Evolutionary conservation across 495 filamentous ascomycete species (phyloP).

Genomic region (Daldinia bambusicola): DNA sequence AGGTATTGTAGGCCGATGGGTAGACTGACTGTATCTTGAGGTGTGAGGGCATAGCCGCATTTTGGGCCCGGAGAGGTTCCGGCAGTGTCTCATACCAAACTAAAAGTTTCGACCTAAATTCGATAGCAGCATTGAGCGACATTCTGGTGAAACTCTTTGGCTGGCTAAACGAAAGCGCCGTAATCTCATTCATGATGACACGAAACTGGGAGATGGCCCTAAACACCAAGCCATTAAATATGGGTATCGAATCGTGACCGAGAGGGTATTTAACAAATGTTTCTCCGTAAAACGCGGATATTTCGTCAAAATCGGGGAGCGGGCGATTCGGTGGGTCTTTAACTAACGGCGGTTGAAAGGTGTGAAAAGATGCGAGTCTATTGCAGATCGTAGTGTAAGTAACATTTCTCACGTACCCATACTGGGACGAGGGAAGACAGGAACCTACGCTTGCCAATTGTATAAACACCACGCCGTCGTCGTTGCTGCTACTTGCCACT

Average conservation of each 20-base stretch:
- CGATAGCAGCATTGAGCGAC: constrained; percentile 36
- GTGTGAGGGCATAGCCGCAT: constrained; percentile 50
- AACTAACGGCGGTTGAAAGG: constrained; percentile 44
- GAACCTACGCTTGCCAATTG: constrained; percentile 51
- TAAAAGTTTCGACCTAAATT: constrained; percentile 41
- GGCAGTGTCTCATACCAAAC: constrained; percentile 48
- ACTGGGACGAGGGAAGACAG: not conserved
- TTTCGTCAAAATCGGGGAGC: constrained; percentile 44
- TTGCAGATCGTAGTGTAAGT: not conserved
- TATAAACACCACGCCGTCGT: constrained; percentile 54
- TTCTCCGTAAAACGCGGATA: constrained; percentile 50
- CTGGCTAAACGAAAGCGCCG: constrained; percentile 19
- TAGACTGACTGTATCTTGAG: constrained; percentile 45
- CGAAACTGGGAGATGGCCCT: constrained; percentile 51
- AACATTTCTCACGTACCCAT: not conserved
- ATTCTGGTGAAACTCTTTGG: constrained; percentile 26
- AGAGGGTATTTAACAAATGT: constrained; percentile 50
- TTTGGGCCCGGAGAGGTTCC: constrained; percentile 46
- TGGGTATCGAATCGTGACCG: constrained; percentile 37
- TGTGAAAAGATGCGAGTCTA: constrained; percentile 42
- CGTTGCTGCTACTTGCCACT: constrained; percentile 41
- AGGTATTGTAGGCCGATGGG: not conserved
- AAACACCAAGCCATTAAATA: constrained; percentile 44
- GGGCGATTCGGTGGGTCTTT: constrained; percentile 42
- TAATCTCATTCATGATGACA: constrained; percentile 48